Evolutionary conservation across 2,329 filamentous ascomycete genomes (phyloP).

Genomic region (Cladosporium phlei): DNA sequence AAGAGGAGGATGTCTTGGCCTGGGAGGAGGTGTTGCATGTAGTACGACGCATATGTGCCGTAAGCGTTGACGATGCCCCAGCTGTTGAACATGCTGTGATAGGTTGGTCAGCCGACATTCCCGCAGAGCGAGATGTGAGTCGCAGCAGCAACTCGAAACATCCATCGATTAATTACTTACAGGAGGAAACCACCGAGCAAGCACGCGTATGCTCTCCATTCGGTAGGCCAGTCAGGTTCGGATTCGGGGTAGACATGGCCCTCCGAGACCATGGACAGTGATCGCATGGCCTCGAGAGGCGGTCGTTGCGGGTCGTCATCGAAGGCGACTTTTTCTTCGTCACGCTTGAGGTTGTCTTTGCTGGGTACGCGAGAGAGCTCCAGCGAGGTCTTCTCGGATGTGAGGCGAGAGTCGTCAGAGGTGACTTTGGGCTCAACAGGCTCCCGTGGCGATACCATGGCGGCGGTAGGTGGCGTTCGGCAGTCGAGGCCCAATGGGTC

Average conservation of each 20-base stretch:
- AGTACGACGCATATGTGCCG: slow-evolving; percentile 48
- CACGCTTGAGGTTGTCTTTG: slow-evolving; percentile 2
- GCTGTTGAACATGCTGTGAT: slow-evolving; percentile 35
- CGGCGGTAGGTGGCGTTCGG: slow-evolving; percentile 2
- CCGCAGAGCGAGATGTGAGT: neutral
- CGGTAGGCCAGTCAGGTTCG: slow-evolving; percentile 41
- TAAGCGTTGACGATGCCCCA: slow-evolving; percentile 49
- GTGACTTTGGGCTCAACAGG: slow-evolving; percentile 7
- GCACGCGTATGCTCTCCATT: slow-evolving; percentile 42
- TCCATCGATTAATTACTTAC: slow-evolving; percentile 7
- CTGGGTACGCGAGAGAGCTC: slow-evolving; percentile 7
- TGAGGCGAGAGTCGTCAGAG: slow-evolving; percentile 7
- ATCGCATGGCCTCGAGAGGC: slow-evolving; percentile 12
- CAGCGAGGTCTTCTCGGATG: slow-evolving; percentile 9
- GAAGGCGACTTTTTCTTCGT: neutral
- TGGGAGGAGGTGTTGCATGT: slow-evolving; percentile 42
- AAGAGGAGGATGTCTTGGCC: slow-evolving; percentile 38
- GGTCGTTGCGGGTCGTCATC: slow-evolving; percentile 5
- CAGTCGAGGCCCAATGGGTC: slow-evolving; percentile 7
- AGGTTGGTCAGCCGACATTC: neutral
- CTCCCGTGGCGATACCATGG: slow-evolving; percentile 7
- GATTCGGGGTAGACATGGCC: neutral
- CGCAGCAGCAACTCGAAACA: neutral
- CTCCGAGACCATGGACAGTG: slow-evolving; percentile 10
- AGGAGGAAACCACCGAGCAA: slow-evolving; percentile 47